Evolutionary conservation across 306 rosid species (phyloP), one percentile per base, ranked within the genome.

Genomic region (Vigna trinervia): DNA sequence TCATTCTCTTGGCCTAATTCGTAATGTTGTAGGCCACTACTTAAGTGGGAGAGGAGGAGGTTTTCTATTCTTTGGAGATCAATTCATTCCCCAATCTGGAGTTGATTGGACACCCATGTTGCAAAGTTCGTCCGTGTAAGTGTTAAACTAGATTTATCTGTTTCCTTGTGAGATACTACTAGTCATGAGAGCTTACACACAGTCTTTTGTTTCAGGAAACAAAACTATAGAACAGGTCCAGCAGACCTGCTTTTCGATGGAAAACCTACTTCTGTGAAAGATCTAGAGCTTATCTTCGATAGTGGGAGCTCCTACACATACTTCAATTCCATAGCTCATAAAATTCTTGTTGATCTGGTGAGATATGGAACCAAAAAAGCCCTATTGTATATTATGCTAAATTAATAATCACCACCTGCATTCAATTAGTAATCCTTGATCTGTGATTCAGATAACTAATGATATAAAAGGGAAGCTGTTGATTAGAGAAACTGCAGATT

Each of bases 301-400:
- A 94, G 97, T 76, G 96, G 98, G 5, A 88, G 93, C 87, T 85
- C 98, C 12, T 94, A 90, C 80, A 83, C 95, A n/a, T 92, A 94
- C 84, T 82, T 94, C 80, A 90, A 78, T 78, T 22, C 89, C 58
- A 71, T 71, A 77, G 83, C 86, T 77, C 87, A 90, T 63, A 53
- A 61, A 32, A 74, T 80, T 6, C 15, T 85, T 61, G 41, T 86
- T 62, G 54, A 83, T 60, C 71, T 82, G 91, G 97, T 94, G 78
- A 90, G 90, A 80, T 66, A 66, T 45, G 54, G 22, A 67, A 46
- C 8, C 43, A 4, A 15, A 23, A 2, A 45, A 58, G 5, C 72
- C 51, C 15, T 63, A 8, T 34, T 45, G 12, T 46, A 63, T 22
- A 17, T 46, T 12, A 47, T 4, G 0, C 4, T 0, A 45, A 45